These are phyloP conservation scores for Pholiota conissans DNA, from an alignment of 768 basidiomycete species.

Conservation along the genomic window DNA sequence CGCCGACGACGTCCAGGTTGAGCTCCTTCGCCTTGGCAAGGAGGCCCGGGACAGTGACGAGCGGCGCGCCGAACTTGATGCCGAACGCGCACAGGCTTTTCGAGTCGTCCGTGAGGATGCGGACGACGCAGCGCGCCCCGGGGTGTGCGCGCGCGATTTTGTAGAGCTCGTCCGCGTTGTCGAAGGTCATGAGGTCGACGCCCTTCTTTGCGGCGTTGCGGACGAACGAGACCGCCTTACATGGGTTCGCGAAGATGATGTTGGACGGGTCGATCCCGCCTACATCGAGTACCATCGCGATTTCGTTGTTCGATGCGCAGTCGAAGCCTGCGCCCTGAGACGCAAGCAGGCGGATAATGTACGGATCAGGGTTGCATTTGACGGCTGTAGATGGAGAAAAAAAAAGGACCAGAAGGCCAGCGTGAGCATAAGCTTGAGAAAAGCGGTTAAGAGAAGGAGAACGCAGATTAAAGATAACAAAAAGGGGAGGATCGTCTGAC, in stretches of 20 bases:
- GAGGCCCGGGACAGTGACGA: slow-evolving; percentile 76
- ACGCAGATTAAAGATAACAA: neutral
- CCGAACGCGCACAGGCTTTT: slow-evolving; percentile 92
- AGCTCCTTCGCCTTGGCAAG: slow-evolving; percentile 79
- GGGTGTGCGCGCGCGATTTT: slow-evolving; percentile 87
- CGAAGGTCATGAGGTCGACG: slow-evolving; percentile 96
- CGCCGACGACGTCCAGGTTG: slow-evolving; percentile 83
- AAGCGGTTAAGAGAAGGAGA: neutral
- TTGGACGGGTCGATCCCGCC: slow-evolving; percentile 75
- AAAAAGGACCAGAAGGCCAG: no score
- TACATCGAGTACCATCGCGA: slow-evolving; percentile 72
- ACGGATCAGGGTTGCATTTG: slow-evolving; percentile 98
- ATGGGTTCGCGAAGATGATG: slow-evolving; percentile 98
- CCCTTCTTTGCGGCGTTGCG: slow-evolving; percentile 77
- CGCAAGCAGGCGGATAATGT: slow-evolving; percentile 87
- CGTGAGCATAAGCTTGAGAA: slow-evolving; percentile 9
- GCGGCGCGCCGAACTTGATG: slow-evolving; percentile 94
- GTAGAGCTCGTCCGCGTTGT: slow-evolving; percentile 94
- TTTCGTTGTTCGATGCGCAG: slow-evolving; percentile 95
- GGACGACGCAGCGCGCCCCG: slow-evolving; percentile 81
- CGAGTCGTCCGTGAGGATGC: slow-evolving; percentile 98
- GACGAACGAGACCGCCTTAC: slow-evolving; percentile 94
- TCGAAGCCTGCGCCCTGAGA: slow-evolving; percentile 93
- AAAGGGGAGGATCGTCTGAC: slow-evolving; percentile 25
- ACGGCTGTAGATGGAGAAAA: slow-evolving; percentile 59